These are phyloP conservation scores for Fusarium sp. DNA, from an alignment of 2,329 filamentous ascomycete genomes.

Conservation along the genomic window DNA sequence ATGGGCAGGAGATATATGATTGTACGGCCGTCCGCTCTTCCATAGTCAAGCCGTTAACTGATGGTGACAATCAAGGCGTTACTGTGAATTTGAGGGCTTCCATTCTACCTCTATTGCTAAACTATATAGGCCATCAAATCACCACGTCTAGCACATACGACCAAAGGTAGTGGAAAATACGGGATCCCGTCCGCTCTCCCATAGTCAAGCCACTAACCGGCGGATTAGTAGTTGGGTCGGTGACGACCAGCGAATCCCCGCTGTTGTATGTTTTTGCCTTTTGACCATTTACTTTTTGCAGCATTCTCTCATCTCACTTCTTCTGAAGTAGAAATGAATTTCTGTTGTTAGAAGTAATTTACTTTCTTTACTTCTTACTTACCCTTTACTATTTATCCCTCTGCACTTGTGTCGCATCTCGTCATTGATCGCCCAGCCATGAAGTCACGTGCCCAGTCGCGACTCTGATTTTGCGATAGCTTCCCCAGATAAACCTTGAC, in stretches of 20 bases:
- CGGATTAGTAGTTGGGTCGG: not conserved
- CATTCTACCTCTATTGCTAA: fast-evolving
- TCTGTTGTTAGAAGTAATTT: no score
- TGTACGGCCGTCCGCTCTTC: not conserved
- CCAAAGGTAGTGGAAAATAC: not conserved
- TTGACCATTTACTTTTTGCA: fast-evolving
- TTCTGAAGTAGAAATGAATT: no score
- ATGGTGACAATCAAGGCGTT: not conserved
- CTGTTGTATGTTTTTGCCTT: not conserved
- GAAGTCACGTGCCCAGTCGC: not conserved
- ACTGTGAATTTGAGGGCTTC: no score
- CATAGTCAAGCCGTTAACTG: no score
- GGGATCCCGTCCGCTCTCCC: conserved; percentile 15
- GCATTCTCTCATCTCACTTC: fast-evolving
- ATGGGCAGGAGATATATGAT: not conserved
- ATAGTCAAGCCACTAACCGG: conserved; percentile 3
- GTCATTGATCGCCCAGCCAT: no score
- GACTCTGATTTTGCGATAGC: not conserved
- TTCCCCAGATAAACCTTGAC: not conserved
- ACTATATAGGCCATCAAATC: no score
- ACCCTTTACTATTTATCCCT: no score
- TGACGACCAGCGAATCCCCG: not conserved
- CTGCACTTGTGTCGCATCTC: not conserved
- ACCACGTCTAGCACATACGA: not conserved
- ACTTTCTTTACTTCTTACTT: no score